Evolutionary conservation across 169 alveolate genomes (phyloP).

Genomic region (Plasmodium inui): DNA sequence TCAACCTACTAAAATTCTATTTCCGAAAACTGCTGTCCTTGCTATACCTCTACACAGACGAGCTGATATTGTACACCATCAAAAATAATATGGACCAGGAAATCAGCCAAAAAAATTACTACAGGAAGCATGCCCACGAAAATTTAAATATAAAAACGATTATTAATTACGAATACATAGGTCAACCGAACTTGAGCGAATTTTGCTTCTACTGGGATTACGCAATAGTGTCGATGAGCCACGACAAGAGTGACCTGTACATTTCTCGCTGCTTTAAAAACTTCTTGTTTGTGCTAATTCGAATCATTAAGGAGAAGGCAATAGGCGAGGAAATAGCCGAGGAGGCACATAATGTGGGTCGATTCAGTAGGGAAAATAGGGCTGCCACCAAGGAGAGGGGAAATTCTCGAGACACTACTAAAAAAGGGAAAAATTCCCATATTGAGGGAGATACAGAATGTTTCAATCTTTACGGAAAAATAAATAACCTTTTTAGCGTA

Average conservation of each 20-base stretch:
- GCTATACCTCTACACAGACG: conserved; percentile 66
- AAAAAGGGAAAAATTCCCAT: neutral
- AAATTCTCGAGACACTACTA: neutral
- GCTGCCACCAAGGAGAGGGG: neutral
- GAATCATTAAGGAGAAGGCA: neutral
- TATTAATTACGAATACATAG: conserved; percentile 32
- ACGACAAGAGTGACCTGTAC: conserved; percentile 62
- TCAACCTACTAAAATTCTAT: conserved; percentile 30
- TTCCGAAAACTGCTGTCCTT: conserved; percentile 64
- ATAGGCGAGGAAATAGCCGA: neutral
- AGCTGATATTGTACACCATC: conserved; percentile 62
- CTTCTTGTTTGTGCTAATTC: conserved; percentile 29
- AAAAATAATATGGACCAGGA: conserved; percentile 46
- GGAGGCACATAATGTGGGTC: neutral
- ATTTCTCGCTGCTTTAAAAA: conserved; percentile 48
- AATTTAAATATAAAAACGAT: conserved; percentile 29
- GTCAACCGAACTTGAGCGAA: conserved; percentile 29
- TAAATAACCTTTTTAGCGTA: neutral
- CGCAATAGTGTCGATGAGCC: conserved; percentile 70
- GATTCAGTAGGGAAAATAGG: neutral
- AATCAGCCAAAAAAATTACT: conserved; percentile 40
- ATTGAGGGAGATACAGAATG: neutral
- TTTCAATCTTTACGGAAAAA: neutral
- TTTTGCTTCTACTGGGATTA: conserved; percentile 75
- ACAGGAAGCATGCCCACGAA: conserved; percentile 26